These are phyloP conservation scores for Hanseniaspora occidentalis DNA, from an alignment of 805 yeast genomes.

Conservation along the genomic window DNA sequence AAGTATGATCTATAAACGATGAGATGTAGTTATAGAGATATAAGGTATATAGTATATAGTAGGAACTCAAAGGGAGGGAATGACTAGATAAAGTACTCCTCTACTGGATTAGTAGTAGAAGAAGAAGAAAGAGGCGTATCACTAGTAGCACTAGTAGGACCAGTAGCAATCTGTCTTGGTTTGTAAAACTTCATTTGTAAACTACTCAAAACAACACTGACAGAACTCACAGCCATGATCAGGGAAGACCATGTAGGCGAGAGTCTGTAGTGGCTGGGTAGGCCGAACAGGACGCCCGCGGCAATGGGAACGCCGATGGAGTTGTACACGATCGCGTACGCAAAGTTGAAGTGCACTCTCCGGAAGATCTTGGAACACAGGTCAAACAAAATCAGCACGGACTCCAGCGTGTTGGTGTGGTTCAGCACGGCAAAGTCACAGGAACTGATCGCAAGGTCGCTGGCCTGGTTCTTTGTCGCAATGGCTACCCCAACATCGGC, in stretches of 20 bases:
- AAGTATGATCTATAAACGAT: no score
- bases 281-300: conserved; percentile 49
- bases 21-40: no score
- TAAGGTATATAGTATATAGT: no score
- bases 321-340: conserved; percentile 48
- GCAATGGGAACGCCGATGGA: conserved; percentile 49
- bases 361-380: conserved; percentile 37
- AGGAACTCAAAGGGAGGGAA: no score
- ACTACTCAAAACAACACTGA: conserved; percentile 47
- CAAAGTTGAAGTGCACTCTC: conserved; percentile 45
- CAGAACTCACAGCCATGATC: conserved; percentile 50
- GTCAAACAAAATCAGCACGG: conserved; percentile 43
- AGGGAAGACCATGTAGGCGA: conserved; percentile 58
- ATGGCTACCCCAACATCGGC: conserved; percentile 73
- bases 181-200: conserved; percentile 36
- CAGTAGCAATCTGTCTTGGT: conserved; percentile 21
- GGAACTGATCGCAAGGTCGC: conserved; percentile 58
- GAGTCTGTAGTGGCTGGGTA: conserved; percentile 38
- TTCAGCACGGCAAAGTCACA: conserved; percentile 61
- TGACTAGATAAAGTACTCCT: no score
- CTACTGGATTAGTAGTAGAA: no score
- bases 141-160: no score
- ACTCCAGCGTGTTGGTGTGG: conserved; percentile 33
- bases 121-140: no score
- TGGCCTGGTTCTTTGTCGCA: conserved; percentile 37